Evolutionary conservation across 495 filamentous ascomycete species (phyloP), one percentile per base, ranked within the genome.

Genomic region (Xylaria castorea): DNA sequence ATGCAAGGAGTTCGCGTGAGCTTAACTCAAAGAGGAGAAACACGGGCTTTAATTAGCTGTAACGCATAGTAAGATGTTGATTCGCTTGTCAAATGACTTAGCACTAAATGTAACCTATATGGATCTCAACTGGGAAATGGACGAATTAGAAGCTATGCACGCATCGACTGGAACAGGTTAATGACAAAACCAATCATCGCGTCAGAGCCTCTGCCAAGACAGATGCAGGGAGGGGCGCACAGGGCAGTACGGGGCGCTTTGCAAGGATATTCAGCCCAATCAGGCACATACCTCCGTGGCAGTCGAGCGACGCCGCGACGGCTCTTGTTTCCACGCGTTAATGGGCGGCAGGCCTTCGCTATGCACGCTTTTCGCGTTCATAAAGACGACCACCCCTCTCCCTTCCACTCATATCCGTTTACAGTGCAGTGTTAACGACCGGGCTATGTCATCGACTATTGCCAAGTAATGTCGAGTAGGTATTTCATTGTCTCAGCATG

Each of bases 271-370:
- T 16, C 62, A 65, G 40, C 40, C 62, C 62, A 46, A 65, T 65
- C 62, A 40, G 62, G n/a, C 64, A 4, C 30, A 6, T 9, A 30
- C 16, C 64, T 61, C 58, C 16, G 58, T 5, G 12, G 32, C 58
- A 38, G 18, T 38, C 58, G 58, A 61, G 51, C 48, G 36, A 68
- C 66, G 50, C 66, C 48, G 66, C 48, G 66, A 68, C 66, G 51
- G 25, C 38, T 68, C 48, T 32, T 44, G 66, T 68, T 68, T 68
- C 66, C 36, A 57, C 66, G 66, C 66, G 66, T 68, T 40, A 68
- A 68, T 55, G 66, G 66, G 58, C 34, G 32, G 58, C 30, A 20
- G 58, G 20, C 7, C 63, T 6, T 32, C 62, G 7, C 38, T n/a
- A 16, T 51, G 16, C 63, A 60, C 61, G 18, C 40, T 53, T 30